These are phyloP conservation scores for Arthrobotrys megalospora DNA, from an alignment of 2,329 filamentous ascomycete genomes.

Conservation along the genomic window DNA sequence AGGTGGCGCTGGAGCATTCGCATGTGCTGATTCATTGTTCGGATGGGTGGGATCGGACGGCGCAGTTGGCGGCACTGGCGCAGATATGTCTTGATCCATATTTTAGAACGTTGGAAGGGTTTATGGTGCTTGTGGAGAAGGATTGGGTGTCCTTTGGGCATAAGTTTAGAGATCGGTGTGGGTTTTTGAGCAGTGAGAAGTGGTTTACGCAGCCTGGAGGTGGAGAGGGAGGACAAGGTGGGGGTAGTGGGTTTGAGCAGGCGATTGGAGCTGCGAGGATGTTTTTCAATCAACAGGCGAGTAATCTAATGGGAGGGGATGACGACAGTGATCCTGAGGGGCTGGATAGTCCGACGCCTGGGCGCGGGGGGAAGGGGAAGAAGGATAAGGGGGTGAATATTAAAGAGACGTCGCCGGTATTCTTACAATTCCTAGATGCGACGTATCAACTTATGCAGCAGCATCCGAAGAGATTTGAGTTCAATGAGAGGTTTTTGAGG, in stretches of 20 bases:
- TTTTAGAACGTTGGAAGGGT: slow-evolving; percentile 92
- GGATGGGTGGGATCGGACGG: slow-evolving; percentile 97
- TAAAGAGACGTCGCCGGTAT: slow-evolving; percentile 93
- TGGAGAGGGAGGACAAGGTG: slow-evolving; percentile 71
- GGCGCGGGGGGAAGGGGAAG: slow-evolving; percentile 61
- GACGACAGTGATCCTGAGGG: slow-evolving; percentile 75
- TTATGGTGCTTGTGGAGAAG: slow-evolving; percentile 94
- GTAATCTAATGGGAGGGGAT: slow-evolving; percentile 75
- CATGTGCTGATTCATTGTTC: slow-evolving; percentile 98
- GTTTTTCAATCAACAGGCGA: slow-evolving; percentile 81
- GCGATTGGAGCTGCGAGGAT: slow-evolving; percentile 87
- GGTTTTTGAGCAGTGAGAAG: slow-evolving; percentile 88
- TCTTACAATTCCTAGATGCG: slow-evolving; percentile 96
- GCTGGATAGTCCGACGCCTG: slow-evolving; percentile 65
- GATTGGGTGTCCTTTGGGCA: slow-evolving; percentile 98
- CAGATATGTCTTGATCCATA: slow-evolving; percentile 97
- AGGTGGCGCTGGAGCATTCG: slow-evolving; percentile 91
- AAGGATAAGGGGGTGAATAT: slow-evolving; percentile 57
- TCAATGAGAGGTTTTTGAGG: slow-evolving; percentile 92
- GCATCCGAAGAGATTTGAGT: slow-evolving; percentile 90
- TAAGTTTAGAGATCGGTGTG: slow-evolving; percentile 95
- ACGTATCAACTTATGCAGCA: slow-evolving; percentile 91
- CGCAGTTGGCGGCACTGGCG: slow-evolving; percentile 90
- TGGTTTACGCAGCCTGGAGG: slow-evolving; percentile 89
- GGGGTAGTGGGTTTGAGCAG: slow-evolving; percentile 79